Evolutionary conservation across 495 filamentous ascomycete genomes (phyloP).

Genomic region (Penicillium malachiteum): DNA sequence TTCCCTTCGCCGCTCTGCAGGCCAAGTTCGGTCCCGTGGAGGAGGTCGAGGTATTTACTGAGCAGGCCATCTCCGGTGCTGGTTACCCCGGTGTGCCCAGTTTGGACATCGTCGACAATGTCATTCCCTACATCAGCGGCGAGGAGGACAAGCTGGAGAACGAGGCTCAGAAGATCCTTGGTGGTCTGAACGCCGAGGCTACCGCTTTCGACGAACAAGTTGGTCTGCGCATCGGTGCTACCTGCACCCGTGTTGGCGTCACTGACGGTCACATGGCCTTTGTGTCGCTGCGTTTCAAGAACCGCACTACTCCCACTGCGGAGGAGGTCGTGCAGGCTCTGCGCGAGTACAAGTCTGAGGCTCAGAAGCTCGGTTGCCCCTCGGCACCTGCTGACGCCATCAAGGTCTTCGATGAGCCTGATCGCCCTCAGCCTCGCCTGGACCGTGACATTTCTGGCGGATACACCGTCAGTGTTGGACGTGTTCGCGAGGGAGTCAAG

Average conservation of each 20-base stretch:
- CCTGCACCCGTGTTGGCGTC: conserved; percentile 80
- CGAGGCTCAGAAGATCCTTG: conserved; percentile 84
- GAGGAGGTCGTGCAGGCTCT: conserved; percentile 69
- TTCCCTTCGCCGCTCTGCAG: conserved; percentile 82
- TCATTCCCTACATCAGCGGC: conserved; percentile 82
- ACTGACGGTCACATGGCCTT: conserved; percentile 84
- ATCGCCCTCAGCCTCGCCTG: conserved; percentile 81
- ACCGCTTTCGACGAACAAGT: conserved; percentile 65
- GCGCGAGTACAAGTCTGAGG: conserved; percentile 71
- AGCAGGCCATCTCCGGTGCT: conserved; percentile 82
- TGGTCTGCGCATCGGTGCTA: conserved; percentile 67
- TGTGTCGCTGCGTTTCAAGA: conserved; percentile 71
- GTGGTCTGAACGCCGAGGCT: conserved; percentile 59
- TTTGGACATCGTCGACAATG: conserved; percentile 74
- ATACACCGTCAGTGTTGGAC: conserved; percentile 79
- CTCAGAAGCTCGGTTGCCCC: conserved; percentile 69
- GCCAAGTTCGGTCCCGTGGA: conserved; percentile 72
- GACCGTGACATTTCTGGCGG: conserved; percentile 73
- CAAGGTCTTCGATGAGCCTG: conserved; percentile 73
- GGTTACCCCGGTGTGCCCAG: conserved; percentile 86
- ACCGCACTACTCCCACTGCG: conserved; percentile 52
- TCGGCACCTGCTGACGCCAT: conserved; percentile 75
- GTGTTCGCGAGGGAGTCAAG: conserved; percentile 66
- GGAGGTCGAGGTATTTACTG: conserved; percentile 77
- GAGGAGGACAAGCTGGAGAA: conserved; percentile 88